Evolutionary conservation across 169 alveolate species (phyloP).

Genomic region (Cryptosporidium ryanae): DNA sequence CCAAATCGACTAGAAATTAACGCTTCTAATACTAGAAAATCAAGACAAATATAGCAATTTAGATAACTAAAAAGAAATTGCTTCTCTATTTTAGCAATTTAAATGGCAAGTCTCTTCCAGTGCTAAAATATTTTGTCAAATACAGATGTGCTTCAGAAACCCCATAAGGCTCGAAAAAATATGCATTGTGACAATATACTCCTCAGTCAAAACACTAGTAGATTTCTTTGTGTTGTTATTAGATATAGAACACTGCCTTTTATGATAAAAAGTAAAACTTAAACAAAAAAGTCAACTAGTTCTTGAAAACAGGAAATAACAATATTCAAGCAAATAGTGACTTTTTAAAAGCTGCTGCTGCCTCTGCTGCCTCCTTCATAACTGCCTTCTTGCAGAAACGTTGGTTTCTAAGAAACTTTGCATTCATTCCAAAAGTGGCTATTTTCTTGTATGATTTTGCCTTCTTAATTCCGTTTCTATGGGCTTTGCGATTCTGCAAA

Average conservation of each 20-base stretch:
- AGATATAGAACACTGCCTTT: neutral
- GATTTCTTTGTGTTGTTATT: neutral
- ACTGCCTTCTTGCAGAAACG: constrained; percentile 85
- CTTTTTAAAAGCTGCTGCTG: constrained; percentile 56
- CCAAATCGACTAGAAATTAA: no score
- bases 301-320: neutral
- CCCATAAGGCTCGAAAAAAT: no score
- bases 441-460: constrained; percentile 81
- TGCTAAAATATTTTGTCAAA: no score
- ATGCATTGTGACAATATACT: neutral
- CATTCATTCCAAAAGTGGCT: constrained; percentile 86
- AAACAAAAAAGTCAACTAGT: neutral
- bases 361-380: constrained; percentile 76
- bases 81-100: no score
- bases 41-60: no score
- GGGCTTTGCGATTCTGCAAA: constrained; percentile 86
- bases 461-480: constrained; percentile 87
- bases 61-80: no score
- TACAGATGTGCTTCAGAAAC: no score
- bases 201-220: neutral
- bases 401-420: constrained; percentile 88
- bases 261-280: no score
- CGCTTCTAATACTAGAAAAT: no score
- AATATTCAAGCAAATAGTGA: constrained; percentile 19
- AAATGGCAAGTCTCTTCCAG: no score